phyloP scores from a whole-genome alignment of 805 yeast genomes.

The Wickerhamiella kurtzmanii region DNA sequence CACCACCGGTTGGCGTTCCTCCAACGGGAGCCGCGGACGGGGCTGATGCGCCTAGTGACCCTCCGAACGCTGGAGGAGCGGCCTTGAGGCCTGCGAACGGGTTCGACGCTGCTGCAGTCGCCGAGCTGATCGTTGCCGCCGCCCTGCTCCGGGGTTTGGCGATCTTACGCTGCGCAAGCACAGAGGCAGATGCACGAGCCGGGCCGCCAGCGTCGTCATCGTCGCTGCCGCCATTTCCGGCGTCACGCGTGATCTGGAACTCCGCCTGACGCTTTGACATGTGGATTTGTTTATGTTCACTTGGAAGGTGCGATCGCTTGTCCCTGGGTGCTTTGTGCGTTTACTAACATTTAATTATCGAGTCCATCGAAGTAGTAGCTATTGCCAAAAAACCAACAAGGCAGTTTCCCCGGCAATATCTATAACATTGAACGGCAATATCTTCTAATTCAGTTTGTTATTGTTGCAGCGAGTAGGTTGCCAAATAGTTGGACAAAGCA shows the following conservation, averaged over 20 bases:
- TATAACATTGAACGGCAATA: too few relatives aligned
- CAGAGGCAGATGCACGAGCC: constrained; percentile 43
- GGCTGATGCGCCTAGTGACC: constrained; percentile 6
- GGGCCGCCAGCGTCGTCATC: constrained; percentile 28
- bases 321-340: too few relatives aligned
- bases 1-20: constrained; percentile 40
- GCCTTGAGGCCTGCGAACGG: constrained; percentile 8
- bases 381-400: too few relatives aligned
- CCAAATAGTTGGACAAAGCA: too few relatives aligned
- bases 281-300: background rate
- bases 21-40: constrained; percentile 29
- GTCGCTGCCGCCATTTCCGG: constrained; percentile 28
- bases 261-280: constrained; percentile 49
- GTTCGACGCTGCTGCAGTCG: constrained; percentile 2
- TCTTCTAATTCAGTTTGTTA: too few relatives aligned
- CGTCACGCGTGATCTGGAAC: constrained; percentile 46
- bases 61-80: background rate
- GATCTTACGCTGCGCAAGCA: constrained; percentile 57
- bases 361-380: too few relatives aligned
- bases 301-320: too few relatives aligned
- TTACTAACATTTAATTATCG: too few relatives aligned
- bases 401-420: too few relatives aligned
- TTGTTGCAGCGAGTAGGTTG: too few relatives aligned
- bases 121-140: constrained; percentile 1
- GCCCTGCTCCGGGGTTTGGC: constrained; percentile 28